Conservation (phyloP, 2,329 filamentous ascomycete genomes). For the Penicillium aurantiogriseum region DNA sequence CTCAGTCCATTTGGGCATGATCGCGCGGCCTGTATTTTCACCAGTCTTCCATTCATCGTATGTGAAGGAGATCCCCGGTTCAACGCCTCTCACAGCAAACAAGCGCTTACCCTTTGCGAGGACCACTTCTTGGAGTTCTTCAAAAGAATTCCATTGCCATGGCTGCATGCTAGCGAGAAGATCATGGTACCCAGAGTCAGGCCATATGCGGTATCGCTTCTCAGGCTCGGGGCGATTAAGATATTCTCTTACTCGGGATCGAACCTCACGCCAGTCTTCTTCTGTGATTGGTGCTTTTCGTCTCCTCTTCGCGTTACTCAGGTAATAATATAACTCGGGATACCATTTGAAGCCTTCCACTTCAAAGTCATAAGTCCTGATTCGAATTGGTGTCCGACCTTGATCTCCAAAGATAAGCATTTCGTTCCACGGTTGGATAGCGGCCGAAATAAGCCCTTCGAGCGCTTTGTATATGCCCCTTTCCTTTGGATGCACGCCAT, state of each 20-base stretch:
- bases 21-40: constrained; percentile 2
- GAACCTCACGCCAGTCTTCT: constrained; percentile 3
- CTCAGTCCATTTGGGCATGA: not conserved
- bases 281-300: not conserved
- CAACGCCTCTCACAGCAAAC: constrained; percentile 2
- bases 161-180: constrained; percentile 3
- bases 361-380: constrained; percentile 11
- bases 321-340: not conserved
- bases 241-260: constrained; percentile 7
- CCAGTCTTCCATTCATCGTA: constrained; percentile 11
- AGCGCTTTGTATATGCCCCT: constrained; percentile 5
- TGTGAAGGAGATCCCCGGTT: constrained; percentile 12
- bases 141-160: not conserved
- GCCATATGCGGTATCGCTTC: constrained; percentile 2
- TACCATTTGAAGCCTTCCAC: not conserved
- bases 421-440: constrained; percentile 4
- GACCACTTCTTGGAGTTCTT: not conserved
- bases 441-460: constrained; percentile 2
- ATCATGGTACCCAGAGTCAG: not conserved
- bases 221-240: constrained; percentile 3
- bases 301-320: not conserved
- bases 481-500: constrained; percentile 7
- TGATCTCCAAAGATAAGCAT: constrained; percentile 5
- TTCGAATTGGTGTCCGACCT: constrained; percentile 9
- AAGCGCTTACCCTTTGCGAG: not conserved